Conservation (phyloP, 441 rosid species). For the Pelargonium citronellum region DNA sequence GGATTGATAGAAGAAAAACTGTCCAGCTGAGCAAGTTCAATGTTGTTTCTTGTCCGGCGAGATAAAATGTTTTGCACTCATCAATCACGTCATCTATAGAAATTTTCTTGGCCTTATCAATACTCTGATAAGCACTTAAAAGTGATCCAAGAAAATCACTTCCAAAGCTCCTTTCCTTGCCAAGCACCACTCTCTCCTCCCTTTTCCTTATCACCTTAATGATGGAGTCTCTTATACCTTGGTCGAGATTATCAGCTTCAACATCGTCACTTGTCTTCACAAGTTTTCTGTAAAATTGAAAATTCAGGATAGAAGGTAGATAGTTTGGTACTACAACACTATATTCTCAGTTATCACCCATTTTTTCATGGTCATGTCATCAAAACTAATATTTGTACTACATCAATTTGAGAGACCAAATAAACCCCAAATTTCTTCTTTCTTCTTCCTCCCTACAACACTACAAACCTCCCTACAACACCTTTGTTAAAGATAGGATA, state of each 20-base stretch:
- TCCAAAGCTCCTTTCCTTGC: constrained; percentile 20
- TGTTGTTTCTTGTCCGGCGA: constrained; percentile 41
- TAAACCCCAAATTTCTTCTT: too few species aligned
- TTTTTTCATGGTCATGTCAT: too few species aligned
- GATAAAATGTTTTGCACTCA: constrained; percentile 44
- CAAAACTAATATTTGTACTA: too few species aligned
- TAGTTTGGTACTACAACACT: too few species aligned
- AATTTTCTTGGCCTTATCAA: constrained; percentile 15
- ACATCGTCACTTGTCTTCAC: constrained; percentile 20
- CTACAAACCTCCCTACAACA: too few species aligned
- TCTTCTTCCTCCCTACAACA: too few species aligned
- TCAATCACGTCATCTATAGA: constrained; percentile 31
- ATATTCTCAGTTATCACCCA: too few species aligned
- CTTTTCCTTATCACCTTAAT: constrained; percentile 19
- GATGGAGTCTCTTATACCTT: constrained; percentile 15
- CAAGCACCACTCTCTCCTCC: constrained; percentile 17
- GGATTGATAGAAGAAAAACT: constrained; percentile 32
- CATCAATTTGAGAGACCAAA: too few species aligned
- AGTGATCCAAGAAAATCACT: constrained; percentile 8
- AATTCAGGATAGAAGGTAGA: not conserved
- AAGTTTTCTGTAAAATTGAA: constrained; percentile 8
- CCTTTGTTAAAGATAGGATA: too few species aligned
- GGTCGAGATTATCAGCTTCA: constrained; percentile 19
- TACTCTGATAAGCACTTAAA: not conserved
- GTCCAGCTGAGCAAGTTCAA: constrained; percentile 38